These are phyloP conservation scores for Biscogniauxia marginata DNA, from an alignment of 2,329 filamentous ascomycete species.

Conservation along the genomic window DNA sequence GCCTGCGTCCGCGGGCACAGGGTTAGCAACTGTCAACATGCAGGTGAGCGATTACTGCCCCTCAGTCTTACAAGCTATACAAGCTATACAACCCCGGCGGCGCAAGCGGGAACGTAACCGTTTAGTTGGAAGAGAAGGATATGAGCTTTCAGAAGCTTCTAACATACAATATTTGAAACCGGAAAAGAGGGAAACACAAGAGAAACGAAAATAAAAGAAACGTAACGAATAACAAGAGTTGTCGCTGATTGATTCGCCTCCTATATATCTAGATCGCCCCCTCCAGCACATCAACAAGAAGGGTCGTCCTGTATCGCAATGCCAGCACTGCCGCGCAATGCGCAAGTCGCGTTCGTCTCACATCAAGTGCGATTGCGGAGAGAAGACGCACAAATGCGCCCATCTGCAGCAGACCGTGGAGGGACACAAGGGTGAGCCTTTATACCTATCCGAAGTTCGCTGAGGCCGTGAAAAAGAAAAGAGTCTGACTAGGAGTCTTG, in stretches of 20 bases:
- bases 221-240: too few species aligned
- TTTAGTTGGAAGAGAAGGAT: too few species aligned
- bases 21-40: constrained; percentile 97
- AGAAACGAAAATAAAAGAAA: not conserved
- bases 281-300: constrained; percentile 97
- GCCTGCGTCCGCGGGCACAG: constrained; percentile 97
- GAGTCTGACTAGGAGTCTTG: constrained; percentile 30
- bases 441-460: constrained; percentile 15
- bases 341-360: constrained; percentile 95
- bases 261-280: constrained; percentile 68
- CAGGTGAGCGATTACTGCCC: constrained; percentile 62
- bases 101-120: not conserved
- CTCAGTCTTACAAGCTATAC: constrained; percentile 8
- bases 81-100: constrained; percentile 3
- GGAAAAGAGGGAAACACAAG: not conserved
- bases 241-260: constrained; percentile 1
- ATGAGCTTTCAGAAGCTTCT: too few species aligned
- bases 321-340: constrained; percentile 91
- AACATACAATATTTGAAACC: too few species aligned
- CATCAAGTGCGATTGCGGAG: constrained; percentile 94
- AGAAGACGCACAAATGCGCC: constrained; percentile 75
- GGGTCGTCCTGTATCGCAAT: constrained; percentile 95
- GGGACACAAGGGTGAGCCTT: constrained; percentile 57
- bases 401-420: constrained; percentile 58
- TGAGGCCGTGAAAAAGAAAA: constrained; percentile 12